A percentile compares a stretch with the other conserved stretches of the same genome.
phyloP scores from a whole-genome alignment of 1,284 basidiomycete species.

The Termitomyces sp. region DNA sequence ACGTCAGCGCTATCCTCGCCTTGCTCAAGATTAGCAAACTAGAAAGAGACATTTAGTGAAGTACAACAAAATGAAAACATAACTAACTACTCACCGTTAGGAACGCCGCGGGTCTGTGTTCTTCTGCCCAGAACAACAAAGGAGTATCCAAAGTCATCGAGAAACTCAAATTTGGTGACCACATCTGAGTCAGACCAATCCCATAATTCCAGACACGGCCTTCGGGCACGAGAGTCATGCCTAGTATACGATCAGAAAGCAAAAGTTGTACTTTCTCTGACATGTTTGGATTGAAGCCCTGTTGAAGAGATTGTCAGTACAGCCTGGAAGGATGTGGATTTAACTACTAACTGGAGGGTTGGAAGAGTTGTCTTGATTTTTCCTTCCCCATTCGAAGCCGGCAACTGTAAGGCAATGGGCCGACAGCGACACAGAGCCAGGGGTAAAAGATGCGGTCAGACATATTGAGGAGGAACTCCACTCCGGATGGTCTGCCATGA shows the following conservation, averaged over 20 bases:
- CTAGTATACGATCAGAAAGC: slow-evolving; percentile 89
- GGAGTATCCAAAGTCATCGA: slow-evolving; percentile 89
- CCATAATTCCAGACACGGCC: slow-evolving; percentile 94
- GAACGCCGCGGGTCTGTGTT: slow-evolving; percentile 90
- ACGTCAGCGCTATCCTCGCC: slow-evolving; percentile 88
- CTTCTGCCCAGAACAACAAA: slow-evolving; percentile 92
- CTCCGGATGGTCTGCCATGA: slow-evolving; percentile 95
- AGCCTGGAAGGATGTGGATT: background rate
- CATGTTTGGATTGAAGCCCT: slow-evolving; percentile 97
- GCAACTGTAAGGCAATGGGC: slow-evolving; percentile 86
- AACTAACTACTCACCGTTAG: slow-evolving; percentile 57
- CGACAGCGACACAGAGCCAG: slow-evolving; percentile 93
- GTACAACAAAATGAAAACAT: background rate
- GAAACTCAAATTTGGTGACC: slow-evolving; percentile 83
- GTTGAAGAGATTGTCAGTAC: slow-evolving; percentile 15
- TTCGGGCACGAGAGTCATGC: slow-evolving; percentile 88
- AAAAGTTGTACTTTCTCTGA: slow-evolving; percentile 94
- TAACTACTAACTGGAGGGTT: slow-evolving; percentile 61
- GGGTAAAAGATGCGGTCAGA: slow-evolving; percentile 93
- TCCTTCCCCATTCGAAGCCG: slow-evolving; percentile 98
- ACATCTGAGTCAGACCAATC: slow-evolving; percentile 87
- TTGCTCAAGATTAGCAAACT: slow-evolving; percentile 83
- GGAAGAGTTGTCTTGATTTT: slow-evolving; percentile 82
- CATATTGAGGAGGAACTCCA: slow-evolving; percentile 95
- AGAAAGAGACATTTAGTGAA: slow-evolving; percentile 12